These are phyloP conservation scores for Epichloe scottii DNA, from an alignment of 2,329 filamentous ascomycete species.

Conservation along the genomic window DNA sequence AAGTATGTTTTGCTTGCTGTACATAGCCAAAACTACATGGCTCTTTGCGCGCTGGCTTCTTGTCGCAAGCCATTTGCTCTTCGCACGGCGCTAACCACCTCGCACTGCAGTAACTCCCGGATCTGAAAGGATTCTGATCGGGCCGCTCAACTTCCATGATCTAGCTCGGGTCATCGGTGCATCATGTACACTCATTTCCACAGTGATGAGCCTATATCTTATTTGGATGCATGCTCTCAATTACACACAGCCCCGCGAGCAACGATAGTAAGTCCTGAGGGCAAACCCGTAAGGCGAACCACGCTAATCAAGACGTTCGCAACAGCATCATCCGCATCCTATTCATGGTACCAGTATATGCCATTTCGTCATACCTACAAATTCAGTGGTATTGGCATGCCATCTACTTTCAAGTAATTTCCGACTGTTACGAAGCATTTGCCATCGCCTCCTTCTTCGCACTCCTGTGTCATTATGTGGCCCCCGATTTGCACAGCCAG, in stretches of 20 bases:
- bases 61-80: background rate
- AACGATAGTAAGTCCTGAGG: constrained; percentile 35
- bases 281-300: background rate
- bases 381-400: constrained; percentile 64
- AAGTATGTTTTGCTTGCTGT: constrained; percentile 19
- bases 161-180: constrained; percentile 40
- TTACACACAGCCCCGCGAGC: constrained; percentile 48
- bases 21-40: background rate
- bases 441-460: constrained; percentile 81
- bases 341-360: constrained; percentile 77
- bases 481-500: constrained; percentile 64
- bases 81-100: background rate
- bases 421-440: constrained; percentile 82
- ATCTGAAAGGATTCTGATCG: constrained; percentile 34
- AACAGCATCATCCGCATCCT: constrained; percentile 72
- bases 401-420: constrained; percentile 69
- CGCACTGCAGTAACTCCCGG: constrained; percentile 25
- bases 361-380: constrained; percentile 59
- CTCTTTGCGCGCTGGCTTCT: background rate
- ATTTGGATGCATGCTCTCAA: constrained; percentile 46
- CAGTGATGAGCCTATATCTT: constrained; percentile 41
- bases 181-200: constrained; percentile 35
- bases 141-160: constrained; percentile 40
- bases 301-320: background rate
- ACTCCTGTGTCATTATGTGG: constrained; percentile 68